These are phyloP conservation scores for Botrytis hyacinthi DNA, from an alignment of 2,329 filamentous ascomycete genomes.

Conservation along the genomic window DNA sequence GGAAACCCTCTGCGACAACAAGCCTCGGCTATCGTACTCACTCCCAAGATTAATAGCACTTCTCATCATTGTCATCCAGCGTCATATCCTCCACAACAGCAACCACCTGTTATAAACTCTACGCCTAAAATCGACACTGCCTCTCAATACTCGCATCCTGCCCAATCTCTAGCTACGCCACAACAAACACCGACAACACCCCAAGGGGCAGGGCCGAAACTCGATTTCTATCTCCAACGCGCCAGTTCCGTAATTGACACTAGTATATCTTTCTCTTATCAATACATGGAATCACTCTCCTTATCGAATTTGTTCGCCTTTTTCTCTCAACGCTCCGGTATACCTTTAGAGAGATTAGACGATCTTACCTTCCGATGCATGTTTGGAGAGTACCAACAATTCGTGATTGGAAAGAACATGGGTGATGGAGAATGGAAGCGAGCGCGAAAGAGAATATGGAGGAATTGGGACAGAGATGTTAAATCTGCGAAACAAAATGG, in stretches of 20 bases:
- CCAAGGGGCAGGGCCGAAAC: neutral
- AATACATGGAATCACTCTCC: conserved; percentile 9
- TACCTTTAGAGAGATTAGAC: neutral
- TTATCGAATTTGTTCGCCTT: conserved; percentile 4
- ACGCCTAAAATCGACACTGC: neutral
- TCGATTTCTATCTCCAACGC: conserved; percentile 19
- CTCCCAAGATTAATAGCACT: neutral
- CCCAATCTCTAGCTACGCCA: neutral
- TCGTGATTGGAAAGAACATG: conserved; percentile 11
- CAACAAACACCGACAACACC: conserved; percentile 16
- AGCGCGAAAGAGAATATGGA: conserved; percentile 17
- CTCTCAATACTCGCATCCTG: neutral
- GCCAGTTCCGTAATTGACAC: conserved; percentile 1
- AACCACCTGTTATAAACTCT: neutral
- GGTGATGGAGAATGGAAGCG: conserved; percentile 17
- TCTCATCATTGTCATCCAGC: neutral
- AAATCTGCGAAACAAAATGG: neutral
- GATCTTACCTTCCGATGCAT: conserved; percentile 16
- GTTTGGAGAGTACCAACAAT: conserved; percentile 20
- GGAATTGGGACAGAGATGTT: conserved; percentile 13
- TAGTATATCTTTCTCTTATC: neutral
- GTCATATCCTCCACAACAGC: neutral
- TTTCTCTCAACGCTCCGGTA: conserved; percentile 8
- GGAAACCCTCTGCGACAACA: neutral
- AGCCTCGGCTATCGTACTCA: too few species aligned